These are phyloP conservation scores for Dorcoceras hygrometricum DNA, from an alignment of 257 asterid genomes.

Conservation along the genomic window DNA sequence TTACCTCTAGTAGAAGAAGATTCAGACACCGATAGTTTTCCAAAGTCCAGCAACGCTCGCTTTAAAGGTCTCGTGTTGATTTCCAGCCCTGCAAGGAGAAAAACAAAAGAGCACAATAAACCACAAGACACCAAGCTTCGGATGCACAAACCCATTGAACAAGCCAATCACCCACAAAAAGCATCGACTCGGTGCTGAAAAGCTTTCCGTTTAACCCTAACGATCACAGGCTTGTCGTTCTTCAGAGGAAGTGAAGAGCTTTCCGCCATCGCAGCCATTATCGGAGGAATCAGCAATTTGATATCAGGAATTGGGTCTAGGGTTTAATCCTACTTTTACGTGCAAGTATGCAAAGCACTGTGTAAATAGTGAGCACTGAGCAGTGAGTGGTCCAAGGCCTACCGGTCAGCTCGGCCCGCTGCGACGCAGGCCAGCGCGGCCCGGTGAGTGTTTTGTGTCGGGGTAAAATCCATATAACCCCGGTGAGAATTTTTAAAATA, in stretches of 20 bases:
- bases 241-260: slow-evolving; percentile 36
- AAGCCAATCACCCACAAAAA: slow-evolving; percentile 51
- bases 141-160: background rate
- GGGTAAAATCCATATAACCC: too few relatives aligned
- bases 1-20: slow-evolving; percentile 60
- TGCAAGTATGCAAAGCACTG: too few relatives aligned
- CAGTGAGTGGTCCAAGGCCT: too few relatives aligned
- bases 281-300: slow-evolving; percentile 11
- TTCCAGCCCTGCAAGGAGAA: slow-evolving; percentile 64
- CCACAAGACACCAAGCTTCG: background rate
- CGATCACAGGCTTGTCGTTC: slow-evolving; percentile 61
- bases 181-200: slow-evolving; percentile 61
- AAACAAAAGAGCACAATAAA: background rate
- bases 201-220: slow-evolving; percentile 82
- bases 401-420: too few relatives aligned
- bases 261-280: slow-evolving; percentile 44
- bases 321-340: slow-evolving; percentile 14
- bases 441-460: too few relatives aligned
- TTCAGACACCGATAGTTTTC: slow-evolving; percentile 59
- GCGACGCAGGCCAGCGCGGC: too few relatives aligned
- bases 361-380: too few relatives aligned
- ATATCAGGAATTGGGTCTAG: slow-evolving; percentile 18
- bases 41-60: slow-evolving; percentile 67
- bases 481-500: too few relatives aligned
- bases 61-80: slow-evolving; percentile 72